Evolutionary conservation across 768 basidiomycete genomes (phyloP).

Genomic region (Agaricus sinodeliciosus): DNA sequence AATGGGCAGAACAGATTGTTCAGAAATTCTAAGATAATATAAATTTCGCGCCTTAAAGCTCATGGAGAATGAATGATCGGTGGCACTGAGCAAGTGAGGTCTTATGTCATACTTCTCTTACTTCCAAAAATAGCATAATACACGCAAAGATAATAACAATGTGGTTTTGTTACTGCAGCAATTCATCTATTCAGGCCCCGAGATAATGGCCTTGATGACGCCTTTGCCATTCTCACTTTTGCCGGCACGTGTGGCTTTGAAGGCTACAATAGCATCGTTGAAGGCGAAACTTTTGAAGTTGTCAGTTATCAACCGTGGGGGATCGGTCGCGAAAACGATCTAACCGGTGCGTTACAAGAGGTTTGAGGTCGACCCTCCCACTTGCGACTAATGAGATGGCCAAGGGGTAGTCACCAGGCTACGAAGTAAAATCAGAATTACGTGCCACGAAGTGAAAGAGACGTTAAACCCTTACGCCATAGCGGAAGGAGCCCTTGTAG

Average conservation of each 20-base stretch:
- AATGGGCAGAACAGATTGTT: constrained; percentile 66
- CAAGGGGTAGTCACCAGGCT: constrained; percentile 82
- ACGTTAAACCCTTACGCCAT: constrained; percentile 45
- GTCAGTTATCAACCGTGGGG: background rate
- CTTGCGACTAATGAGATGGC: constrained; percentile 79
- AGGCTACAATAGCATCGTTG: constrained; percentile 70
- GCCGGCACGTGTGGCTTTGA: constrained; percentile 73
- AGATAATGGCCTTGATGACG: constrained; percentile 87
- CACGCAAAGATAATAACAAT: background rate
- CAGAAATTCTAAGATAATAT: constrained; percentile 78
- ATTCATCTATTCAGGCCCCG: constrained; percentile 49
- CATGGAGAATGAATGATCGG: constrained; percentile 32
- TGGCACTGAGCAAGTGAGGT: background rate
- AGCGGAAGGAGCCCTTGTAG: constrained; percentile 91
- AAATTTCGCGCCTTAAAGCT: constrained; percentile 66
- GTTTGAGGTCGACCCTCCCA: constrained; percentile 81
- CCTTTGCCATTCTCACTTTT: constrained; percentile 82
- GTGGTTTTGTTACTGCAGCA: background rate
- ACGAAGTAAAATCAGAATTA: constrained; percentile 4
- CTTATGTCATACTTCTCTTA: too few species aligned
- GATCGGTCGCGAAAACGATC: constrained; percentile 9
- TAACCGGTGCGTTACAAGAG: constrained; percentile 84
- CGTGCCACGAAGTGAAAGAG: background rate
- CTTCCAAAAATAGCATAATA: too few species aligned
- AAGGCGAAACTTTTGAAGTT: constrained; percentile 56